phyloP scores from a whole-genome alignment of 1,284 basidiomycete genomes.

The Puccinia novopanici region DNA sequence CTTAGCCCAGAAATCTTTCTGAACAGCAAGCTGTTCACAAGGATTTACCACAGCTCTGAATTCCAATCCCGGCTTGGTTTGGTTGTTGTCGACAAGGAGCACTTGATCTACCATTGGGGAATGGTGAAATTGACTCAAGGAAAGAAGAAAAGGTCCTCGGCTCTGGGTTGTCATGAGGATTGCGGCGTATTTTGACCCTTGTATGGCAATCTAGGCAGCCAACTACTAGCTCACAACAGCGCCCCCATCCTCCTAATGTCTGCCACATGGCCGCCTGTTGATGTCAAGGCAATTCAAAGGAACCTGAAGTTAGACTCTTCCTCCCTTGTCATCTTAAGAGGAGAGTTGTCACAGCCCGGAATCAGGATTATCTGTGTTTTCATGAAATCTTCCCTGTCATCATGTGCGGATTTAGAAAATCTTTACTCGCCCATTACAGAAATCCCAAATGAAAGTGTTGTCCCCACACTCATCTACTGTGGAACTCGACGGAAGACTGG shows the following conservation, averaged over 20 bases:
- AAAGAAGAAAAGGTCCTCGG: neutral
- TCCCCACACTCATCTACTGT: neutral
- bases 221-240: neutral
- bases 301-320: neutral
- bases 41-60: neutral
- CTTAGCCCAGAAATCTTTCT: constrained; percentile 4
- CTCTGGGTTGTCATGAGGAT: neutral
- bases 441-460: neutral
- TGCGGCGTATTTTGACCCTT: neutral
- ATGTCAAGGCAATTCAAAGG: neutral
- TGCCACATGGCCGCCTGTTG: neutral
- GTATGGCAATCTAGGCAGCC: neutral
- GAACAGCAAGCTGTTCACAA: neutral
- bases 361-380: neutral
- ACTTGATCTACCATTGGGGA: neutral
- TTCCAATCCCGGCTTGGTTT: neutral
- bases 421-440: neutral
- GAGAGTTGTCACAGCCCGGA: neutral
- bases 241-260: neutral
- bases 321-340: neutral
- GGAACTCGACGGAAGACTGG: neutral
- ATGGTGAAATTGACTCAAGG: neutral
- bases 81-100: neutral
- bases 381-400: neutral
- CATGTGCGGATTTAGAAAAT: neutral